Base-by-base conservation (phyloP, 192 early-diverging fungal species). In the Coemansia sp. region DNA sequence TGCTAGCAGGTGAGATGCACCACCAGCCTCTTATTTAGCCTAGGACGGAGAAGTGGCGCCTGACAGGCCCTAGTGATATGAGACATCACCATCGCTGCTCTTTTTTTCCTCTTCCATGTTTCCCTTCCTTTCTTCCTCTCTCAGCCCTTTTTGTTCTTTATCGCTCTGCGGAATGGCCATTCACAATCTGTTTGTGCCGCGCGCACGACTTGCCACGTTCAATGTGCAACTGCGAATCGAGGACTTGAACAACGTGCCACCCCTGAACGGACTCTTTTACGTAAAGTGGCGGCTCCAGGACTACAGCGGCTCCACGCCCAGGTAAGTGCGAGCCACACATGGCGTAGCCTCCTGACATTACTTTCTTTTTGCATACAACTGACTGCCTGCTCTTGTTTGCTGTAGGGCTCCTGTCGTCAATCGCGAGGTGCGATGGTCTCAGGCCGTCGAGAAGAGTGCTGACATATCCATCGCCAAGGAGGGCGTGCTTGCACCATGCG, bases 161-260 rank as follows among this genome's bases (percentile, higher is more conserved):
- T 24, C 24, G n/a, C 61, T 51, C 46, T n/a, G 29, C 27, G 20
- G 15, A 59, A 82, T 80, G 83, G 61, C 84, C 36, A 44, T 90
- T 20, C 84, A 88, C 45, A 75, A 84, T 41, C 72, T 93, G 36
- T 91, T 93, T 75, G 83, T 93, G 40, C 83, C 92, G 29, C 89
- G 89, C 32, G 79, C 79, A 44, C 87, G 91, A 24, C 90, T 90
- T 67, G 90, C 89, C 22, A 82, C 83, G 42, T 93, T 91, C 76
- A 75, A 86, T 58, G 78, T 87, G 51, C 71, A 68, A 31, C 80
- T 90, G 62, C 61, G 85, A 32, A 80, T 95, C 20, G 86, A 92
- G 62, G 94, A 95, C 72, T 73, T 95, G 56, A 86, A 87, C 70
- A 92, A 92, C 73, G 86, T 95, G 39, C 94, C 94, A 19, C 88